Base-by-base conservation (phyloP, 2,329 filamentous ascomycete species). In the Fusarium sp. region DNA sequence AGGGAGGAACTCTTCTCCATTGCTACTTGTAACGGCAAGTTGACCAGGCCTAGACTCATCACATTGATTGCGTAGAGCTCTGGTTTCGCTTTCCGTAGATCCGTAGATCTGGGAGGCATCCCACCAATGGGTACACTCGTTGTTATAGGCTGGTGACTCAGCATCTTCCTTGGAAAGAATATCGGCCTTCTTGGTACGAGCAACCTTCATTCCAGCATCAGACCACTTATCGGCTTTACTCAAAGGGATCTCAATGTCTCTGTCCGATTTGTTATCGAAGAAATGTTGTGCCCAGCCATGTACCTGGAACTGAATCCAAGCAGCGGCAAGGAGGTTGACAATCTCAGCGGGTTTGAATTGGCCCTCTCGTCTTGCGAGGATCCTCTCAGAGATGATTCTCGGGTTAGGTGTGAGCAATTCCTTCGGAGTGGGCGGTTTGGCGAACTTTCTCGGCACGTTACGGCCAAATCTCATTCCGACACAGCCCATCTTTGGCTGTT, bases 61-160 rank as follows among this genome's bases (percentile, higher is more conserved):
- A 2, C 64, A 67, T 22, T 53, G 5, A 0, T 43, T 51, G 6
- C 64, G 46, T 0, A 67, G 28, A 6, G 47, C 21, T 31, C 24
- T 52, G 0, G 64, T 68, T n/a, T 67, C 51, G 0, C 31, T 28
- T 63, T 67, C 64, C 2, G 51, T 64, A 3, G 64, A 67, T 17
- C 64, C 64, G 5, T 68, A 67, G 34, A 68, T 67, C 13, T 67
- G 64, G 2, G 64, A 67, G 1, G 64, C 64, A 2, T 67, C 58
- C 64, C 64, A 67, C 58, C 64, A 67, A 5, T 59, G 58, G 0
- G 64, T 67, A n/a, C 43, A 50, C n/a, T 68, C 64, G 7, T 68
- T 67, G 8, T 58, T 49, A 3, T 67, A 67, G 4, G 64, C 58
- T 1, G 58, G 64, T 0, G 64, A 59, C 3, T 67, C 42, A 1